Evolutionary conservation across 441 rosid species (phyloP), one percentile per base, ranked within the genome.

Genomic region (Viola pubescens): DNA sequence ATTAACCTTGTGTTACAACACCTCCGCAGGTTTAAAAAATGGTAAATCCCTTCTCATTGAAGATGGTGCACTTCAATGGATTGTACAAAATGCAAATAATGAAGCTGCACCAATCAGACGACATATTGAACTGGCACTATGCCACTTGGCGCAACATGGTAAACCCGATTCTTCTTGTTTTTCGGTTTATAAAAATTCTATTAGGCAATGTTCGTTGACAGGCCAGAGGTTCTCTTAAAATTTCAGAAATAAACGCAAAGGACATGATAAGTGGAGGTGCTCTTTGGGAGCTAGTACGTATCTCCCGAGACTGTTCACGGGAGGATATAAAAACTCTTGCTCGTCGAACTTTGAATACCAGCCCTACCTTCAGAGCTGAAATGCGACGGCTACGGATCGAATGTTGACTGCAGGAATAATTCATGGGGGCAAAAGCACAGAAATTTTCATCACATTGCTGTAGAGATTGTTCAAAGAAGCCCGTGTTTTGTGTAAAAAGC

Each of bases 71-170:
- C 96, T 94, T 67, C 87, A 90, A 16, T 94, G 99, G 99, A 87
- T 90, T 41, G 97, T 90, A 57, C 91, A 90, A 74, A 92, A 88
- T 63, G 97, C 99, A 9, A 90, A 85, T 43, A 78, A 85, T 62
- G 96, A 88, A 72, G 83, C 97, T 47, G 82, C 97, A 4, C 87
- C 94, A 38, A 88, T 90, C 68, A 85, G 97, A 79, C 95, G 99
- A 50, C 99, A 94, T 70, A 82, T 85, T 48, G 99, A 94, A 79
- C 99, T 94, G 5, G 96, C 97, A n/a, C 77, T 94, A 11, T 94
- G 99, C 75, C 99, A 94, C 75, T 71, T 94, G 62, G 97, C 99
- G 57, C 99, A 94, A 53, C 97, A 94, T 51, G 99, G 97, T 94
- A 62, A 79, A 76, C 39, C 9, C 13, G 14, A n/a, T 19, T 56